Evolutionary conservation across 2,329 filamentous ascomycete genomes (phyloP), one percentile per base, ranked within the genome.

Genomic region (Talaromyces amestolkiae): DNA sequence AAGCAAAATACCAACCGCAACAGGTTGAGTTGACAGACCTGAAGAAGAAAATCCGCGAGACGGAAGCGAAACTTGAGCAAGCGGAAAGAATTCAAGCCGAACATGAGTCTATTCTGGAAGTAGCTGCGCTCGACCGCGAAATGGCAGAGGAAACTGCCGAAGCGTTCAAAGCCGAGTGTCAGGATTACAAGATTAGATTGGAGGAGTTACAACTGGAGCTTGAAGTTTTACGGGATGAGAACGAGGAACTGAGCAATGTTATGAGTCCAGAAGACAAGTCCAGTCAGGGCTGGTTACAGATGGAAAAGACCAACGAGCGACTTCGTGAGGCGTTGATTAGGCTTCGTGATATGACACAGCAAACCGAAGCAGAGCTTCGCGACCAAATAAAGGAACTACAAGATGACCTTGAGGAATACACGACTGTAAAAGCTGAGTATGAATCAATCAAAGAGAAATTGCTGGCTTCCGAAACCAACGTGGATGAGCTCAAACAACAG

Each of bases 131-230:
- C 31, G 95, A 99, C 75, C 88, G 92, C 53, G 94, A 99, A 77
- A 96, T 98, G 91, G 95, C 95, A 0, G 93, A 99, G 77, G 94
- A 97, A 78, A 92, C 89, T 51, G 90, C 91, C 0, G 95, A 98
- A 70, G 87, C 90, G 19, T 83, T 90, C 60, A 95, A 93, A 75
- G 85, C 86, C 1, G 93, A 99, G 73, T 81, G 96, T 27, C 91
- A 96, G 43, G 85, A 87, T 2, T 77, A 96, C 62, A 91, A 92
- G 72, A 81, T 86, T 65, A 92, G 89, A 73, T 80, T 88, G 1
- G 93, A 98, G 75, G 93, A 98, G 76, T 82, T 96, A 8, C 89
- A 95, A 71, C 82, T 97, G 10, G 94, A 99, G 75, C 85, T 94
- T 0, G 94, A 98, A 53, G 89, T 98, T 43, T 79, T 97, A 15